Base-by-base conservation (phyloP, 768 basidiomycete species). In the Tephrocybe sp. region DNA sequence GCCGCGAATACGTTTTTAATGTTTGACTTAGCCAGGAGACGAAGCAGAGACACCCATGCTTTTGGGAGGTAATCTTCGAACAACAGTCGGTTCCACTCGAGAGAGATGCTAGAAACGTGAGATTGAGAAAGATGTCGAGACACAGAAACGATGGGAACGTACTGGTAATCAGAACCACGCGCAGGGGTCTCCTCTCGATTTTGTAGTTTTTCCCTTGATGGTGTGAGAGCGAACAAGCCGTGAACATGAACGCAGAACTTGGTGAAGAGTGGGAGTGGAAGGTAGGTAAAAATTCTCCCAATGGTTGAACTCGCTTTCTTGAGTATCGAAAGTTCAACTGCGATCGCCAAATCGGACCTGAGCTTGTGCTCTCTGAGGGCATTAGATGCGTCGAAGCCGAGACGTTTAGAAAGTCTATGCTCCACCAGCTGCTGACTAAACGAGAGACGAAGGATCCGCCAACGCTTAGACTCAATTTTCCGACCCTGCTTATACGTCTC, bases 271-370 rank as follows among this genome's bases (percentile, higher is more conserved):
- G 80, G 79, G 0, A 82, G 62, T 0, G 78, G 78, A 5, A 80
- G 70, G 39, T 67, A 75, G 0, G 78, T 78, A 58, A 78, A 82
- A 11, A 82, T 62, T 3, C 74, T 65, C 1, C 79, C 79, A 4
- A 38, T 6, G 5, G 19, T 12, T 16, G 42, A 6, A n/a, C 52
- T 45, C 1, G 38, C 52, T 2, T 45, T 39, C 9, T 51, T 30
- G 12, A 52, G 39, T 17, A 57, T 55, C 2, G 68, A 59, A 19
- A 68, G 39, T 4, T 68, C 68, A 7, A 68, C 52, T 0, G 75
- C 75, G 1, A 76, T 62, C 0, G 70, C 68, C 22, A 78, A 56
- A 19, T 68, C 52, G 0, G 76, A 69, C 5, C 62, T 57, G 0
- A 82, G 65, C 45, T 80, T 80, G 49, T 79, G 70, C 22, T 66